These are phyloP conservation scores for Strobilomyces echinocephalus DNA, from an alignment of 768 basidiomycete species.

Conservation along the genomic window DNA sequence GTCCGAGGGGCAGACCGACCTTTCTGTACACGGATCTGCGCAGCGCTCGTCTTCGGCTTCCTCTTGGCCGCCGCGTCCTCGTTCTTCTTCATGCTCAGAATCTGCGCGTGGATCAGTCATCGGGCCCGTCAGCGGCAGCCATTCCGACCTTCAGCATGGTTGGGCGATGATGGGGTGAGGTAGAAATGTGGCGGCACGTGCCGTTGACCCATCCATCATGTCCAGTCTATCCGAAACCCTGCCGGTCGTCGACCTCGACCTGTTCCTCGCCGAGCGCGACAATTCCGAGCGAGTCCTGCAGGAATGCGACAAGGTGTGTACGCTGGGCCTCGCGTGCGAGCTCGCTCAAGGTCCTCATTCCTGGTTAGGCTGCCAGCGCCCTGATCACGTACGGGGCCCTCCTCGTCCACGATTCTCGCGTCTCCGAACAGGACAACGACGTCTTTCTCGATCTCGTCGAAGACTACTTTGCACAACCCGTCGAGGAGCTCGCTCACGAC, in stretches of 20 bases:
- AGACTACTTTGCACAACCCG: constrained; percentile 84
- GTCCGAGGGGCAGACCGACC: constrained; percentile 42
- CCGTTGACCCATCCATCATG: constrained; percentile 29
- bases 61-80: constrained; percentile 96
- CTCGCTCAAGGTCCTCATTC: background rate
- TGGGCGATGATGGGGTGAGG: constrained; percentile 19
- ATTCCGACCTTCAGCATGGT: constrained; percentile 43
- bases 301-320: constrained; percentile 63
- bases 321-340: background rate
- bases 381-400: constrained; percentile 84
- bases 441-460: constrained; percentile 86
- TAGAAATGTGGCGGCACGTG: constrained; percentile 28
- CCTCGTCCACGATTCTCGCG: constrained; percentile 79
- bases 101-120: constrained; percentile 45
- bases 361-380: constrained; percentile 68
- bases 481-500: constrained; percentile 60
- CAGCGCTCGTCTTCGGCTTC: constrained; percentile 97
- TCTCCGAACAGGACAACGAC: constrained; percentile 75
- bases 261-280: constrained; percentile 49
- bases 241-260: constrained; percentile 74
- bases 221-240: constrained; percentile 47
- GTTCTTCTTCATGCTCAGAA: constrained; percentile 99
- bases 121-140: background rate
- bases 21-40: constrained; percentile 99
- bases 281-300: constrained; percentile 44